These are phyloP conservation scores for Hymenoscyphus infarciens DNA, from an alignment of 2,329 filamentous ascomycete genomes.

Conservation along the genomic window DNA sequence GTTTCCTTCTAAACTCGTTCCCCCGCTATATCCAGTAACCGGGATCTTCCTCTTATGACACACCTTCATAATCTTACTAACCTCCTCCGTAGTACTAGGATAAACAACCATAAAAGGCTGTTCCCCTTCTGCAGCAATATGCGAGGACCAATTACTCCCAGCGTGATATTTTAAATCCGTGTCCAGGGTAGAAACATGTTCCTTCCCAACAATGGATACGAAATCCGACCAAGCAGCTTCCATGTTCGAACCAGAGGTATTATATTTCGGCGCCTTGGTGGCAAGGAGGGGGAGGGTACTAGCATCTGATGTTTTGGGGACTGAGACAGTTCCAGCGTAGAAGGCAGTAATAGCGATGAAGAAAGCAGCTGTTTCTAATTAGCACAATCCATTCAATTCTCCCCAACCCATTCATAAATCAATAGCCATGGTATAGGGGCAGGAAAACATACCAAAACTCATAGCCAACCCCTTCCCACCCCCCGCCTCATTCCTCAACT, in stretches of 20 bases:
- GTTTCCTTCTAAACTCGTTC: conserved; percentile 86
- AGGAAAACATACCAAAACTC: conserved; percentile 52
- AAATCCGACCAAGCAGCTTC: conserved; percentile 70
- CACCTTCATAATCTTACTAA: conserved; percentile 82
- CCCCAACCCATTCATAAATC: background rate
- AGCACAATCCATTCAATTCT: background rate
- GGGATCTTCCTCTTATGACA: conserved; percentile 79
- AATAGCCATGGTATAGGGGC: too few species aligned
- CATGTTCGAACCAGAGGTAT: conserved; percentile 58
- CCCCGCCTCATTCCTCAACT: conserved; percentile 38
- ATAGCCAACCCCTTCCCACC: conserved; percentile 47
- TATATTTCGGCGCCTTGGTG: conserved; percentile 50
- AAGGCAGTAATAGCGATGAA: conserved; percentile 40
- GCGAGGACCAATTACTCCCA: conserved; percentile 61
- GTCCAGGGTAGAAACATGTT: conserved; percentile 59
- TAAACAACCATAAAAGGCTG: conserved; percentile 70
- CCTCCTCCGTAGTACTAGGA: conserved; percentile 74
- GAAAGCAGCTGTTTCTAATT: background rate
- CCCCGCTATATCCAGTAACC: conserved; percentile 82
- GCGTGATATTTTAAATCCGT: conserved; percentile 55
- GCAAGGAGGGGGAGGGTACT: conserved; percentile 59
- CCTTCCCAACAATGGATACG: conserved; percentile 58
- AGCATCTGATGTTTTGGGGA: conserved; percentile 46
- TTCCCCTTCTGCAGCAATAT: conserved; percentile 47
- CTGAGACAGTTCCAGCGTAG: conserved; percentile 55